Conservation (phyloP, 495 filamentous ascomycete species). For the Recurvomyces mirabilis region DNA sequence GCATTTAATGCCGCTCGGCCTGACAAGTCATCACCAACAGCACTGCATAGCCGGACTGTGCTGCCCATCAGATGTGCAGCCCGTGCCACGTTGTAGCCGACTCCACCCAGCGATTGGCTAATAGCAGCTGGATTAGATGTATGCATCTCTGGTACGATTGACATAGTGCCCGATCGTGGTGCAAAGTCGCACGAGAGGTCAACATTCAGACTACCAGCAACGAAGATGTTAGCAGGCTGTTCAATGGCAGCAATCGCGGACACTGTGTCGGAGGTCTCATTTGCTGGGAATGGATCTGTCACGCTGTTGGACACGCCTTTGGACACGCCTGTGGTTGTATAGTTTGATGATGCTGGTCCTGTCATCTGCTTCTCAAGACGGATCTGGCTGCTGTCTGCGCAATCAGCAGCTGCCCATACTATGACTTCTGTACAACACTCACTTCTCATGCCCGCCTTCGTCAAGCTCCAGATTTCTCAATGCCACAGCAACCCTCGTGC, state of each 20-base stretch:
- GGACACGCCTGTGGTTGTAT: slow-evolving; percentile 9
- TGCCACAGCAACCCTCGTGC: slow-evolving; percentile 67
- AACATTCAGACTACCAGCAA: slow-evolving; percentile 80
- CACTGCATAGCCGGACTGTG: slow-evolving; percentile 57
- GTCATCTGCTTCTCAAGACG: background rate
- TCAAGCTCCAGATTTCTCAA: slow-evolving; percentile 48
- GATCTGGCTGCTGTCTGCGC: slow-evolving; percentile 6
- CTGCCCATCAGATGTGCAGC: slow-evolving; percentile 56
- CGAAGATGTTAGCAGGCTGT: slow-evolving; percentile 42
- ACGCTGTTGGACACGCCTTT: background rate
- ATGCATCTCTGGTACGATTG: slow-evolving; percentile 44
- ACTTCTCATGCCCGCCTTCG: no score
- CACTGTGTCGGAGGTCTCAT: no score
- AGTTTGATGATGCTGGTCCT: slow-evolving; percentile 4
- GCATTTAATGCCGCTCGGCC: slow-evolving; percentile 57
- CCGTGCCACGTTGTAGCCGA: slow-evolving; percentile 82
- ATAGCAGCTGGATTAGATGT: slow-evolving; percentile 84
- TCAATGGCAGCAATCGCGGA: no score
- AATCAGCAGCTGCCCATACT: slow-evolving; percentile 3
- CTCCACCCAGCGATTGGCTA: slow-evolving; percentile 75
- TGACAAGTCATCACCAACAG: slow-evolving; percentile 64
- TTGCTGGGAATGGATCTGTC: no score
- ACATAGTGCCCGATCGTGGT: slow-evolving; percentile 29
- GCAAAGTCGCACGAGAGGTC: slow-evolving; percentile 76
- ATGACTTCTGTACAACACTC: no score